phyloP scores from a whole-genome alignment of 352 stramenopile genomes.

The Pythium scleroteichum region DNA sequence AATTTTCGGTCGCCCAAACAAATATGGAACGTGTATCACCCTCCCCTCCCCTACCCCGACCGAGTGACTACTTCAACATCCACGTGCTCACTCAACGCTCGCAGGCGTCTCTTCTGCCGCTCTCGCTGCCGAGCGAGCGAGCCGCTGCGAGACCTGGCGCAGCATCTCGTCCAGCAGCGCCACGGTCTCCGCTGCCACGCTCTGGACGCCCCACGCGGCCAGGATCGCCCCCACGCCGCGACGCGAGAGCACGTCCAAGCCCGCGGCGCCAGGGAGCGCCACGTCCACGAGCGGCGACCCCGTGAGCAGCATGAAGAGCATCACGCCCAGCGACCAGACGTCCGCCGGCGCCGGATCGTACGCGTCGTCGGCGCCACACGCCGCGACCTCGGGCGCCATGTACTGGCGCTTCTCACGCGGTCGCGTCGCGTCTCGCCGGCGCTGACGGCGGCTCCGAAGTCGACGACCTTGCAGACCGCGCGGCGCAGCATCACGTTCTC shows the following conservation, averaged over 20 bases:
- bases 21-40: no score
- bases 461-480: conserved; percentile 47
- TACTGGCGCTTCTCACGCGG: conserved; percentile 28
- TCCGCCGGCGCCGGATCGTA: conserved; percentile 17
- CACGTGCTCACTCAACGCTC: no score
- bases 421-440: conserved; percentile 4
- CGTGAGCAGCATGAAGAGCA: conserved; percentile 25
- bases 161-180: no score
- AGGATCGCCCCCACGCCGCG: conserved; percentile 42
- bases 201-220: conserved; percentile 43
- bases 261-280: conserved; percentile 28
- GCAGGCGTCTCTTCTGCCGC: no score
- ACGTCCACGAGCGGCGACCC: conserved; percentile 27
- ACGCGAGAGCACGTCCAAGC: conserved; percentile 32
- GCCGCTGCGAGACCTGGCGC: no score
- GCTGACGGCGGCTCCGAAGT: conserved; percentile 49
- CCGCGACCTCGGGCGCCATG: conserved; percentile 38
- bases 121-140: no score
- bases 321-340: conserved; percentile 21
- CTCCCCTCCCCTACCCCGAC: no score
- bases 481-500: conserved; percentile 49
- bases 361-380: not conserved
- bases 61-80: no score
- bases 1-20: no score
- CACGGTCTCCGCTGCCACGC: not conserved